phyloP scores from a whole-genome alignment of 148 eudicot species.

The Agrostemma githago region DNA sequence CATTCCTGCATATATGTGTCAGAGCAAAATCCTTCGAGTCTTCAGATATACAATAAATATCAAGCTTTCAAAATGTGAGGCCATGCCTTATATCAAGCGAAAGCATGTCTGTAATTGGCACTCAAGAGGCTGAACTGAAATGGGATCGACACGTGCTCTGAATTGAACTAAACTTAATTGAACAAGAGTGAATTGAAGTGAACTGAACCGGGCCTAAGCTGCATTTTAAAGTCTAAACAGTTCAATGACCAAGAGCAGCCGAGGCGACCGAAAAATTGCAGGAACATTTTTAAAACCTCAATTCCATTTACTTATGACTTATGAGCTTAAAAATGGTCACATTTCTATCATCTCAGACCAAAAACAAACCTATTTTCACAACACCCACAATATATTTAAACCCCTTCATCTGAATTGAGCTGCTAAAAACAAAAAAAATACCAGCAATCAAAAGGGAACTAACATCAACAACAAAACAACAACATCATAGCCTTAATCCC shows the following conservation, averaged over 20 bases:
- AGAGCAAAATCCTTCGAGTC: background rate
- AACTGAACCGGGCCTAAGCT: background rate
- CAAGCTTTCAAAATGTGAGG: too few species aligned
- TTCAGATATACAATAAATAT: background rate
- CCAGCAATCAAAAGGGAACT: too few species aligned
- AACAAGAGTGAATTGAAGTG: too few species aligned
- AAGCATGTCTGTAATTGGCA: too few species aligned
- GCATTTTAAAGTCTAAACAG: background rate
- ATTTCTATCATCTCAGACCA: background rate
- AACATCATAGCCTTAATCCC: background rate
- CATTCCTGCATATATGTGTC: too few species aligned
- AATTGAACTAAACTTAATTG: too few species aligned
- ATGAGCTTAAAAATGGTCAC: background rate
- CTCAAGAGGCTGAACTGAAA: too few species aligned
- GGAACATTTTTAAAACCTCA: background rate
- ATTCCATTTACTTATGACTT: background rate
- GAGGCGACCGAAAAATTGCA: background rate
- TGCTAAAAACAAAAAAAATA: background rate
- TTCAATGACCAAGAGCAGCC: background rate
- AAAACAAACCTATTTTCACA: background rate
- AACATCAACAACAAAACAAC: too few species aligned
- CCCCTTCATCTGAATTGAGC: background rate
- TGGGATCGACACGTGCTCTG: too few species aligned
- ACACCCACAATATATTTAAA: background rate
- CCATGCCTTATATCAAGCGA: too few species aligned